Conservation (phyloP, 441 rosid species). For the Biscutella auriculata region DNA sequence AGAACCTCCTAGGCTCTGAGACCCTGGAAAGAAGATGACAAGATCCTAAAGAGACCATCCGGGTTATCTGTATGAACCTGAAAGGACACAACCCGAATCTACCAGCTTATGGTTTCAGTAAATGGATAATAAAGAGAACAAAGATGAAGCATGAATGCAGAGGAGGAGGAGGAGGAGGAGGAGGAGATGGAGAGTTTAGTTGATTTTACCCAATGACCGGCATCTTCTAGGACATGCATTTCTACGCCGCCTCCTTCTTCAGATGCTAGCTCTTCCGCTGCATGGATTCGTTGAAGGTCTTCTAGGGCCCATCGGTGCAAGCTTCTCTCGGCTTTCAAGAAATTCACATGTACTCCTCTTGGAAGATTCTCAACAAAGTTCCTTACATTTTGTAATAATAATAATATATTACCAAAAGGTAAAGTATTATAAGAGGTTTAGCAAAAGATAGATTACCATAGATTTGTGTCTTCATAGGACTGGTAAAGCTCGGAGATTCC, state of each 20-base stretch:
- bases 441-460: conserved; percentile 43
- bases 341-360: conserved; percentile 77
- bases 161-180: too few relatives aligned
- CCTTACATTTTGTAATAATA: conserved; percentile 43
- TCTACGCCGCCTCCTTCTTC: conserved; percentile 89
- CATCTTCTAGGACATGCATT: conserved; percentile 97
- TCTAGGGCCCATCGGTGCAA: conserved; percentile 92
- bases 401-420: too few relatives aligned
- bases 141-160: conserved; percentile 6
- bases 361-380: conserved; percentile 78
- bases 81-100: neutral
- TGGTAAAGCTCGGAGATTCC: conserved; percentile 73
- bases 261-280: conserved; percentile 73
- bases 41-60: conserved; percentile 83
- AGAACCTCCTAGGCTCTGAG: conserved; percentile 24
- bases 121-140: neutral
- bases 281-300: conserved; percentile 83
- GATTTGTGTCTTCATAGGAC: conserved; percentile 81
- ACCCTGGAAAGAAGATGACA: conserved; percentile 63
- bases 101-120: neutral
- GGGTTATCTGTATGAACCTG: conserved; percentile 97
- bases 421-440: too few relatives aligned
- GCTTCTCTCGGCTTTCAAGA: conserved; percentile 92
- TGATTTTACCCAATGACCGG: conserved; percentile 86
- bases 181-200: neutral